Evolutionary conservation across 2,329 filamentous ascomycete genomes (phyloP), one percentile per base, ranked within the genome.

Genomic region (Alternaria triticimaculans): DNA sequence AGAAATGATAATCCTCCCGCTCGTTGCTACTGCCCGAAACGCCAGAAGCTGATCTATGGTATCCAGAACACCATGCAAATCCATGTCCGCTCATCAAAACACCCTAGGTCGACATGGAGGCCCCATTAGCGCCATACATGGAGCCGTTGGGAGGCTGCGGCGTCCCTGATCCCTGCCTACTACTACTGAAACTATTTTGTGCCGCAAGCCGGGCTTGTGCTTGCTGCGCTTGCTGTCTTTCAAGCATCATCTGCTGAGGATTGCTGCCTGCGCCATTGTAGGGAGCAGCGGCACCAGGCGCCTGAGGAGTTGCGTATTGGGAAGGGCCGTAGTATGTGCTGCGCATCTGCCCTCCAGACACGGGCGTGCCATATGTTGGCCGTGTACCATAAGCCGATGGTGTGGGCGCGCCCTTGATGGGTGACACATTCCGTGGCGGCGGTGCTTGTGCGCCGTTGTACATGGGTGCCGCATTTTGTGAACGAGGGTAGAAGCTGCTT

Each of bases 131-230:
- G 28, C 57, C 57, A 45, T 58, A 62, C 30, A 41, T 73, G 20
- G 72, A 72, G 5, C 72, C 69, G 26, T 73, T 77, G 2, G 75
- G 71, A 10, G 78, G 78, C 61, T 80, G 78, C 6, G 78, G 78
- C 18, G 78, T 80, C 5, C 77, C 76, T 18, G 77, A 79, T 10
- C 70, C 76, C 60, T 75, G 75, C 49, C 75, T 71, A 55, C 68
- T 76, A 49, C 66, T 75, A 45, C 67, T 74, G 53, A 79, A 76
- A 63, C 72, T 78, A 26, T 72, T 78, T 50, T 79, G 77, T 33
- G 78, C 77, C 15, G 77, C 76, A 18, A 80, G 63, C 9, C 77
- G 74, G 8, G 78, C 78, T 66, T 79, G 77, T 25, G 77, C 73
- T 54, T 80, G 78, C 64, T 76, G 76, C 18, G 69, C 72, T 58